Evolutionary conservation across 306 rosid species (phyloP).

Genomic region (Lathyrus sativus): DNA sequence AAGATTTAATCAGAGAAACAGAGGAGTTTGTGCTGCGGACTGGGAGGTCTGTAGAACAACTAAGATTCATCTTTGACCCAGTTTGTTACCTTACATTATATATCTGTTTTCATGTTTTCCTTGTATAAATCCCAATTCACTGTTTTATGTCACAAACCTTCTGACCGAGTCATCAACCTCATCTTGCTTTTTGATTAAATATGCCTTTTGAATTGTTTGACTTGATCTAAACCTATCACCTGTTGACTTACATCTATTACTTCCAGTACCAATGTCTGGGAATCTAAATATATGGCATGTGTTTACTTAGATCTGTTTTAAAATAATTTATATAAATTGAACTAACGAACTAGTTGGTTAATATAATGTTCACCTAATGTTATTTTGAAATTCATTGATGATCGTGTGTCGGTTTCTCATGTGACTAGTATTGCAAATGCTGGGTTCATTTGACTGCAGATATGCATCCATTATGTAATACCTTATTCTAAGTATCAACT

Average conservation of each 20-base stretch:
- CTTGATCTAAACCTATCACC: conserved; percentile 22
- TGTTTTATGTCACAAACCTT: conserved; percentile 29
- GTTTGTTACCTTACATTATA: no score
- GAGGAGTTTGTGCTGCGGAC: conserved; percentile 98
- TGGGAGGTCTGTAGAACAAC: conserved; percentile 73
- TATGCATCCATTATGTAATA: conserved; percentile 1
- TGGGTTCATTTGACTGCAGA: conserved; percentile 31
- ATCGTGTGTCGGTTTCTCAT: conserved; percentile 30
- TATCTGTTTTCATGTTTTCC: conserved; percentile 17
- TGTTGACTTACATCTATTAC: conserved; percentile 22
- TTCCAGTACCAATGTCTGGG: conserved; percentile 19
- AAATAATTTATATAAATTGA: conserved; percentile 25
- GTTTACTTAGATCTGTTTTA: conserved; percentile 20
- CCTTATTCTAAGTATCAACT: conserved; percentile 15
- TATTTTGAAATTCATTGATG: conserved; percentile 30
- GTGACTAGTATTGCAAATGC: conserved; percentile 24
- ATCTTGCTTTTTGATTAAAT: conserved; percentile 7
- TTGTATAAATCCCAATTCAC: conserved; percentile 16
- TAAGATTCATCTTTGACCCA: conserved; percentile 28
- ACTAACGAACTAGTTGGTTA: conserved; percentile 20
- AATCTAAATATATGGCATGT: conserved; percentile 8
- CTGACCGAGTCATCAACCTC: conserved; percentile 7
- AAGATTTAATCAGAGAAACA: conserved; percentile 90
- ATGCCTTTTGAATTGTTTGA: conserved; percentile 15
- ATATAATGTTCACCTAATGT: conserved; percentile 6